Base-by-base conservation (phyloP, 1,284 basidiomycete genomes). In the Phylloporus sp. region DNA sequence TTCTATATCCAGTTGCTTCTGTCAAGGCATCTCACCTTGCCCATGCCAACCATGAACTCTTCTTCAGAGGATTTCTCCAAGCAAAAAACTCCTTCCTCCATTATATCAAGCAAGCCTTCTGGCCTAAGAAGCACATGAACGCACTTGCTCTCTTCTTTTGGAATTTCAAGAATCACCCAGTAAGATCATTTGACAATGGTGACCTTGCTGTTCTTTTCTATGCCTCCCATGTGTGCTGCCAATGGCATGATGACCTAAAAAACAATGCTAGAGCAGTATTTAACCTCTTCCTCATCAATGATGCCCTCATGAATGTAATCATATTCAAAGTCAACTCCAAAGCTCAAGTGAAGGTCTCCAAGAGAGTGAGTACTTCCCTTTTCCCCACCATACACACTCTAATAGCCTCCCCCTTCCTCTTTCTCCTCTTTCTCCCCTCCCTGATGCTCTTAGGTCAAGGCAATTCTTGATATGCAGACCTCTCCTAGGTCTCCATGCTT, bases 231-330 rank as follows among this genome's bases (percentile, higher is more conserved):
- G 7, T 37, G 0, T 20, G 28, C 2, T n/a, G 8, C 0, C 47
- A 5, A 0, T 58, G 57, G 57, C 47, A 51, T 11, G 10, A 58
- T 15, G 22, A 39, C 0, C 20, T 58, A 2, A 58, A 58, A 8
- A 4, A 2, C 13, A 31, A n/a, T 11, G 2, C 2, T 2, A 32
- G 26, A 0, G 13, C 11, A 2, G 37, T 10, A 1, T 58, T 50
- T 26, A 24, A 58, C 37, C 50, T 58, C 4, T 12, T 15, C 1
- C 4, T 40, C 24, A 40, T 58, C 12, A 58, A 58, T 10, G 10
- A 51, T 2, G 2, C 7, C 8, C 57, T 51, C 0, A 31, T 51
- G 37, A 12, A 20, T 12, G 11, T 12, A 26, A 58, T 58, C 3
- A 8, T 47, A 8, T 22, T 50, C 10, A 20, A 58, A 7, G 6